Conservation (phyloP, 2,329 filamentous ascomycete genomes). For the Phyllosticta citribraziliensis region DNA sequence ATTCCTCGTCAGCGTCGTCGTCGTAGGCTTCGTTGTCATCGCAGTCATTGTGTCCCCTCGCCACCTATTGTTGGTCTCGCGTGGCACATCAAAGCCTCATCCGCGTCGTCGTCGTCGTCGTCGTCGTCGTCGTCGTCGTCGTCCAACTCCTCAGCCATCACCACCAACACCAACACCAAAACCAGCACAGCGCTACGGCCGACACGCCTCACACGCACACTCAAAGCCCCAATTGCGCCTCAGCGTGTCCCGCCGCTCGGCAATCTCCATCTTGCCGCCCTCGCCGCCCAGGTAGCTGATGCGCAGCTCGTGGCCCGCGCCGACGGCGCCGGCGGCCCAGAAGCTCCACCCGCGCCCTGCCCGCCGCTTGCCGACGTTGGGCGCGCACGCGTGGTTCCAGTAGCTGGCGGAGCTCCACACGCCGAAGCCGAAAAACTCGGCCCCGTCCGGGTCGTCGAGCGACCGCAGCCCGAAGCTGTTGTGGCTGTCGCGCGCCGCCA, state of each 20-base stretch:
- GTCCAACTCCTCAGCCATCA: background rate
- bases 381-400: constrained; percentile 40
- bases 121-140: no score
- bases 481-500: constrained; percentile 33
- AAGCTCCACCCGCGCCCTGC: constrained; percentile 35
- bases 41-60: no score
- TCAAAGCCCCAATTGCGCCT: constrained; percentile 37
- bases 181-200: background rate
- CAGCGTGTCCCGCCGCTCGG: constrained; percentile 28
- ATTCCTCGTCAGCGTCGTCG: no score
- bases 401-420: constrained; percentile 38
- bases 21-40: no score
- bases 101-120: no score
- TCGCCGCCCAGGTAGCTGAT: constrained; percentile 42
- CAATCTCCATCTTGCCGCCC: constrained; percentile 29
- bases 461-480: constrained; percentile 39
- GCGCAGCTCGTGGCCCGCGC: constrained; percentile 33
- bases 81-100: no score
- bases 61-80: no score
- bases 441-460: constrained; percentile 32
- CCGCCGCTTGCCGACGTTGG: constrained; percentile 34
- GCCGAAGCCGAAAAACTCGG: constrained; percentile 40
- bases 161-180: background rate
- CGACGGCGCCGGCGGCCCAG: constrained; percentile 24
- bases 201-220: constrained; percentile 34